Conservation (phyloP, 2,329 filamentous ascomycete genomes). For the Teratosphaeria zuluensis region DNA sequence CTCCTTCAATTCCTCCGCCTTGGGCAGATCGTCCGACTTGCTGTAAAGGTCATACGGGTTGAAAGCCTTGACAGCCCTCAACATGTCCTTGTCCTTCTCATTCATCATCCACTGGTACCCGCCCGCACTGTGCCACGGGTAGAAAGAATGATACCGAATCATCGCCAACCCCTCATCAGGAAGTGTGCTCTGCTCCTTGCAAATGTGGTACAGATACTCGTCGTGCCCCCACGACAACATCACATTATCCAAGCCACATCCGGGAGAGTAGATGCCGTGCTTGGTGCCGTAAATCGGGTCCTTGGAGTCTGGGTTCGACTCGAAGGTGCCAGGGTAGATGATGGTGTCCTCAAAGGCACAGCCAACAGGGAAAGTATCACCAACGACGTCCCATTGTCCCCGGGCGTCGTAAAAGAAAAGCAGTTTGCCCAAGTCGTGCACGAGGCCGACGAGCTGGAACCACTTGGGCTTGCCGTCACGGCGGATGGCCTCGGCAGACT, state of each 20-base stretch:
- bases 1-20: conserved; percentile 65
- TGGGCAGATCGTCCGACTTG: conserved; percentile 76
- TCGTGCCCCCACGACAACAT: conserved; percentile 89
- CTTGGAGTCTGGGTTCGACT: conserved; percentile 61
- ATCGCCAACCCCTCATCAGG: conserved; percentile 79
- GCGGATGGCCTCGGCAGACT: conserved; percentile 81
- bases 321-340: conserved; percentile 73
- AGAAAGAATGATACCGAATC: conserved; percentile 90
- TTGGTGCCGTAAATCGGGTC: conserved; percentile 66
- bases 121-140: conserved; percentile 77
- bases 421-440: conserved; percentile 73
- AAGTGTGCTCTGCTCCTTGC: conserved; percentile 70
- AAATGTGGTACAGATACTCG: conserved; percentile 78
- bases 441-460: conserved; percentile 70
- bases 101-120: conserved; percentile 78
- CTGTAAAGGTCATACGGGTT: conserved; percentile 89
- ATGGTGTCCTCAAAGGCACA: conserved; percentile 60
- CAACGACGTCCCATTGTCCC: conserved; percentile 90
- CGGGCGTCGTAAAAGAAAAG: conserved; percentile 72
- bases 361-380: conserved; percentile 73
- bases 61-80: conserved; percentile 73
- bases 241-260: conserved; percentile 75
- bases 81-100: conserved; percentile 68
- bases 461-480: conserved; percentile 72
- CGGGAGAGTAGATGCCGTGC: conserved; percentile 68